Evolutionary conservation across 192 early-diverging fungal species (phyloP).

Genomic region (Backusella luteola): DNA sequence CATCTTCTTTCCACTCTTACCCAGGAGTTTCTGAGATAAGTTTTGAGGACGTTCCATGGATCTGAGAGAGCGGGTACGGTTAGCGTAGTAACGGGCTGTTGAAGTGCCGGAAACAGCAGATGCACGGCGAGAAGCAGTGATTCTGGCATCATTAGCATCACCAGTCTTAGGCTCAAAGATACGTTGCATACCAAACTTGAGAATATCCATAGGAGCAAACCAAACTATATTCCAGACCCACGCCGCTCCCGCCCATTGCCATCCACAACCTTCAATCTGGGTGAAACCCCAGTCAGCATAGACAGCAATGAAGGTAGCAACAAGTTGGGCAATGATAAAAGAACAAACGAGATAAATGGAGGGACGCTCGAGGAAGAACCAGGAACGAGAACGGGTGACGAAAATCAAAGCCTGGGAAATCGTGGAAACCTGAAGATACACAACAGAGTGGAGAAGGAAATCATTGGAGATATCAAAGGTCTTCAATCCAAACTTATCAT

Average conservation of each 20-base stretch:
- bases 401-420: constrained; percentile 74
- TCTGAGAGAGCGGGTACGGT: constrained; percentile 49
- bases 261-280: constrained; percentile 60
- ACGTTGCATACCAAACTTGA: constrained; percentile 65
- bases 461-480: constrained; percentile 54
- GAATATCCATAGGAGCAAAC: constrained; percentile 67
- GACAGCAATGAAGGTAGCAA: constrained; percentile 74
- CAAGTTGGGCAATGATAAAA: constrained; percentile 63
- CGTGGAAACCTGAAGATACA: constrained; percentile 77
- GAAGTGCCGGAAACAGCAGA: constrained; percentile 34
- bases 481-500: constrained; percentile 57
- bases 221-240: constrained; percentile 76
- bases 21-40: no score
- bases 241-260: constrained; percentile 65
- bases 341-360: constrained; percentile 58
- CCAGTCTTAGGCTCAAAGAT: constrained; percentile 50
- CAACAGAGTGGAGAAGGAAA: constrained; percentile 62
- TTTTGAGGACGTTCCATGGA: no score
- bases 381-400: constrained; percentile 65
- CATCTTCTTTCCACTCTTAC: no score
- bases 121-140: constrained; percentile 12
- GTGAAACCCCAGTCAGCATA: constrained; percentile 80
- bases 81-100: constrained; percentile 37
- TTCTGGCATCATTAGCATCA: background rate
- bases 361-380: constrained; percentile 65